These are phyloP conservation scores for Leccinum subatratum DNA, from an alignment of 1,284 basidiomycete species.

Conservation along the genomic window DNA sequence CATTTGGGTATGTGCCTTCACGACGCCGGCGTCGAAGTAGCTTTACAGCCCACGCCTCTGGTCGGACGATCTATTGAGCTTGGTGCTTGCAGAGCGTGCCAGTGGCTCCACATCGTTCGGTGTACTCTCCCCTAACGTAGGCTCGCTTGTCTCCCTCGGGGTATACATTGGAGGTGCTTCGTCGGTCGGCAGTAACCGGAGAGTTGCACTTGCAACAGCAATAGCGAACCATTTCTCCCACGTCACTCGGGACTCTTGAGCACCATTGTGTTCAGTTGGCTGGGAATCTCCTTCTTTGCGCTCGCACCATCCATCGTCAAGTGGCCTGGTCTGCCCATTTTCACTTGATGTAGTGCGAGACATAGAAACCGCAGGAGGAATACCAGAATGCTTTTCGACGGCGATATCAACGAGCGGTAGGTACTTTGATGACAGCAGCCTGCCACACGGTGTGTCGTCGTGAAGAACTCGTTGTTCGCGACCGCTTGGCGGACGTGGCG, in stretches of 20 bases:
- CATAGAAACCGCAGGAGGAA: too few species aligned
- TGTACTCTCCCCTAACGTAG: slow-evolving; percentile 15
- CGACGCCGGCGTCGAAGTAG: slow-evolving; percentile 49
- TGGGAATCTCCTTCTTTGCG: slow-evolving; percentile 32
- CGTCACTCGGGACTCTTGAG: slow-evolving; percentile 59
- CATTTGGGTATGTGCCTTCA: slow-evolving; percentile 48
- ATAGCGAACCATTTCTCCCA: slow-evolving; percentile 73
- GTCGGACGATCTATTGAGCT: slow-evolving; percentile 16
- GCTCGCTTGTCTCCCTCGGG: slow-evolving; percentile 42
- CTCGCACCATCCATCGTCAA: too few species aligned
- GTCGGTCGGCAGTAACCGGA: slow-evolving; percentile 44
- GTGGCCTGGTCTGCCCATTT: too few species aligned
- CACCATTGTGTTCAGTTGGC: slow-evolving; percentile 38
- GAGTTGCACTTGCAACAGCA: slow-evolving; percentile 43
- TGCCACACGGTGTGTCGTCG: slow-evolving; percentile 38
- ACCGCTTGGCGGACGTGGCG: slow-evolving; percentile 53
- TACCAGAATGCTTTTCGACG: too few species aligned
- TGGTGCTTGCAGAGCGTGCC: slow-evolving; percentile 7
- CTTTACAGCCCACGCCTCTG: slow-evolving; percentile 48
- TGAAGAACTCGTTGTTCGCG: slow-evolving; percentile 39
- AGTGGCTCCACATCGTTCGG: slow-evolving; percentile 7
- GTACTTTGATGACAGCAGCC: too few species aligned
- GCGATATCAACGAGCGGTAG: too few species aligned
- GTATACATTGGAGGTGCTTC: slow-evolving; percentile 67
- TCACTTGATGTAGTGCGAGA: too few species aligned